Conservation (phyloP, 2,329 filamentous ascomycete species). For the Xylariaceae sp. region DNA sequence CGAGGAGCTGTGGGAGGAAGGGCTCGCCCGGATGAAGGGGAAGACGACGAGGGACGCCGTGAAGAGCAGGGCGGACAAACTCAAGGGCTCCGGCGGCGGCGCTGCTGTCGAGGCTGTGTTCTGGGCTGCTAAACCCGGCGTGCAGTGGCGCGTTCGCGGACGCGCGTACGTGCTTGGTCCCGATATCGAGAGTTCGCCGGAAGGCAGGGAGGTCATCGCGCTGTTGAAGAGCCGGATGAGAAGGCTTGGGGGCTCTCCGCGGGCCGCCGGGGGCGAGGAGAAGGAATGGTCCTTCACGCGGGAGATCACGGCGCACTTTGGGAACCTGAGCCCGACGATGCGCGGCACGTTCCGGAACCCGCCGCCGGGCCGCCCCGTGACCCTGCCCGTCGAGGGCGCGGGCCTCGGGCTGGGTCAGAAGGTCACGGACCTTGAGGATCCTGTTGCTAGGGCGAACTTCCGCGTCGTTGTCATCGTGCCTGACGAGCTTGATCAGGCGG, state of each 20-base stretch:
- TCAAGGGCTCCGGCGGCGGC: constrained; percentile 55
- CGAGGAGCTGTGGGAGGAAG: constrained; percentile 22
- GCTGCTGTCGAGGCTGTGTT: constrained; percentile 65
- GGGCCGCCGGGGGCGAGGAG: constrained; percentile 28
- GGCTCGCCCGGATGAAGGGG: constrained; percentile 6
- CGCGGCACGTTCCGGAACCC: constrained; percentile 72
- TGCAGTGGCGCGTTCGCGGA: constrained; percentile 83
- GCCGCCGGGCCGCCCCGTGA: constrained; percentile 59
- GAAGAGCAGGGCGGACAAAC: constrained; percentile 38
- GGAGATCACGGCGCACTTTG: constrained; percentile 84
- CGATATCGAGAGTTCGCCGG: constrained; percentile 52
- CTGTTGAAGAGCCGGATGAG: constrained; percentile 62
- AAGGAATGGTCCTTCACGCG: constrained; percentile 69
- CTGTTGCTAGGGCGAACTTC: constrained; percentile 69
- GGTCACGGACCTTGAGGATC: constrained; percentile 67
- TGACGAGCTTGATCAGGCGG: constrained; percentile 69
- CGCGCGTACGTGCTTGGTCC: constrained; percentile 68
- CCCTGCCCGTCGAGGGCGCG: constrained; percentile 42
- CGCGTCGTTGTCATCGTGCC: constrained; percentile 78
- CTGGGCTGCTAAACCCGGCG: constrained; percentile 66
- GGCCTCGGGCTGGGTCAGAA: constrained; percentile 54
- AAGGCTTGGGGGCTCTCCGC: constrained; percentile 7
- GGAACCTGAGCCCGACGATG: constrained; percentile 78
- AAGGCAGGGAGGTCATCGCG: constrained; percentile 54
- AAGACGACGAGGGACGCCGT: constrained; percentile 34